A percentile compares a stretch with the other conserved stretches of the same genome.
Conservation (phyloP, 805 yeast species). For the Saccharomycopsis schoenii region DNA sequence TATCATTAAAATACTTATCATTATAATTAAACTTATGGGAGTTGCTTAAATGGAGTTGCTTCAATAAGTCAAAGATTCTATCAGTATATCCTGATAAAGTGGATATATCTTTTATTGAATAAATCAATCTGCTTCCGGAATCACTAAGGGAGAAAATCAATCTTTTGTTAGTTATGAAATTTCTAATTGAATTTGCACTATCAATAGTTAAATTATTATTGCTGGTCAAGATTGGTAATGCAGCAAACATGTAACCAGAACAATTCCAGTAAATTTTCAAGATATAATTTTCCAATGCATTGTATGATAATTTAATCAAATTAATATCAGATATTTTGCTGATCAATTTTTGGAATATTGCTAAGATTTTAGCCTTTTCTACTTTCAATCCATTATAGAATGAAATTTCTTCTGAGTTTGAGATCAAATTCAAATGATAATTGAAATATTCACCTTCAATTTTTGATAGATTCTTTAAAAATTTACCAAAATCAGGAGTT, state of each 20-base stretch:
- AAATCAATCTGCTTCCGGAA: conserved; percentile 91
- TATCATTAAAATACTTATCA: conserved; percentile 37
- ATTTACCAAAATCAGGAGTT: conserved; percentile 78
- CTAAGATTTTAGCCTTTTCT: conserved; percentile 57
- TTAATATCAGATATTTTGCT: conserved; percentile 46
- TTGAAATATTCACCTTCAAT: conserved; percentile 86
- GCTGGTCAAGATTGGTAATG: conserved; percentile 75
- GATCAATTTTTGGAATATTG: conserved; percentile 48
- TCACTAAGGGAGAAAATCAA: conserved; percentile 86
- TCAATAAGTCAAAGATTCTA: conserved; percentile 64
- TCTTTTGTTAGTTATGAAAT: conserved; percentile 83
- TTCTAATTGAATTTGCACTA: conserved; percentile 59
- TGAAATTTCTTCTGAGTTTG: conserved; percentile 88
- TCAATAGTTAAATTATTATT: conserved; percentile 13
- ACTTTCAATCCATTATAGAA: conserved; percentile 82
- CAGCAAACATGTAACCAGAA: conserved; percentile 83
- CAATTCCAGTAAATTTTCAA: conserved; percentile 93
- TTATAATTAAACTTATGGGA: conserved; percentile 38
- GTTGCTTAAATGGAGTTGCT: conserved; percentile 77
- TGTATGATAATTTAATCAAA: conserved; percentile 54
- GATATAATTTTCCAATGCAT: conserved; percentile 72
- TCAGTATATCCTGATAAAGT: conserved; percentile 86
- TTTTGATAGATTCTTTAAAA: conserved; percentile 62
- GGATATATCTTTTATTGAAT: conserved; percentile 86
- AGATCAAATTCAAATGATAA: conserved; percentile 74